Evolutionary conservation across 225 moss, liverwort and hornwort genomes (phyloP).

Genomic region (Antitrichia curtipendula): DNA sequence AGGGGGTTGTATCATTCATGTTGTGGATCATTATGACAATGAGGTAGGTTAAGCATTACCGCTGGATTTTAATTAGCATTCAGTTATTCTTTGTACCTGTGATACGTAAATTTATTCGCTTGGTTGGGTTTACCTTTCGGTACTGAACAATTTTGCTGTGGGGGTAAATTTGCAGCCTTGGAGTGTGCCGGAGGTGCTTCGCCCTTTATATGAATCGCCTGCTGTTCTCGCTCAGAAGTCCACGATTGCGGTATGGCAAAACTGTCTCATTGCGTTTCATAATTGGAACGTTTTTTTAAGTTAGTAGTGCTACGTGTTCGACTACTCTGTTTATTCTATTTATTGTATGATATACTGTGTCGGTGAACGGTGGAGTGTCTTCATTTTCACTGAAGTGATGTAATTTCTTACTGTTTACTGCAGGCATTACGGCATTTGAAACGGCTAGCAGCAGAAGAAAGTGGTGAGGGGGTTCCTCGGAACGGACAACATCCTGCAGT

Average conservation of each 20-base stretch:
- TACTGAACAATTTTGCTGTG: not conserved
- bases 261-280: not conserved
- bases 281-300: not conserved
- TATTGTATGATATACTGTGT: not conserved
- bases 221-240: slow-evolving; percentile 89
- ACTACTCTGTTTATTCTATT: not conserved
- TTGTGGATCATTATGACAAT: slow-evolving; percentile 88
- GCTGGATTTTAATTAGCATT: not conserved
- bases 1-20: slow-evolving; percentile 87
- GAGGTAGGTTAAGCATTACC: slow-evolving; percentile 26
- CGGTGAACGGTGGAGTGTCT: not conserved
- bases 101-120: too few relatives aligned
- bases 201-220: slow-evolving; percentile 89
- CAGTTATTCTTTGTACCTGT: not conserved
- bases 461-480: slow-evolving; percentile 60
- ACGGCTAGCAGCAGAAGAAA: slow-evolving; percentile 66
- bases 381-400: not conserved
- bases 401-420: not conserved
- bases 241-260: slow-evolving; percentile 53
- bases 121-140: not conserved
- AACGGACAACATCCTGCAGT: slow-evolving; percentile 84
- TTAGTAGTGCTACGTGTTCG: not conserved
- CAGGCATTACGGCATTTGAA: slow-evolving; percentile 79
- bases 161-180: slow-evolving; percentile 47
- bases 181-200: slow-evolving; percentile 94